These are phyloP conservation scores for Digitaria exilis DNA, from an alignment of 202 grass and related monocot species.

Conservation along the genomic window DNA sequence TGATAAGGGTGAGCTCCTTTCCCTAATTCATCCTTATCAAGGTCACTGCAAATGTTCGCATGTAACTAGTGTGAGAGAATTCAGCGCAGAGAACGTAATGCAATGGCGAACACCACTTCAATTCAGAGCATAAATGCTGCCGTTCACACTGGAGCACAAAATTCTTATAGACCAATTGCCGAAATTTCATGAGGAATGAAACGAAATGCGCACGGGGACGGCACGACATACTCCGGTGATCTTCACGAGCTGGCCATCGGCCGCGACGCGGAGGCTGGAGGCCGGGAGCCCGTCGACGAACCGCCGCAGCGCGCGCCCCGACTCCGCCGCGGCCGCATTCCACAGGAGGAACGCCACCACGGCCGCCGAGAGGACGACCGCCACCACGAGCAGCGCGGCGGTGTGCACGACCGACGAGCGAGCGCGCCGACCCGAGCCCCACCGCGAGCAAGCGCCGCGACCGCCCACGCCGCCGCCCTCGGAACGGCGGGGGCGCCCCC, in stretches of 20 bases:
- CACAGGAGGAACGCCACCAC: conserved; percentile 67
- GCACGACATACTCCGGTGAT: conserved; percentile 68
- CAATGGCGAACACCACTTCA: not conserved
- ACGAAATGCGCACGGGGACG: not conserved
- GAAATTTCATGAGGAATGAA: not conserved
- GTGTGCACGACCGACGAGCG: conserved; percentile 78
- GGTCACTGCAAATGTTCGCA: not conserved
- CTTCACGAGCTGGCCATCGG: conserved; percentile 90
- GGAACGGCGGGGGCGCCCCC: conserved; percentile 42
- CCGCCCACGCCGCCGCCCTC: conserved; percentile 45
- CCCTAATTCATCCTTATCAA: not conserved
- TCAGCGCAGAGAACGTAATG: not conserved
- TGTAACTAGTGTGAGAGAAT: not conserved
- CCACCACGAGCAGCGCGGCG: conserved; percentile 59
- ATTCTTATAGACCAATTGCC: not conserved
- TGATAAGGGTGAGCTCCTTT: not conserved
- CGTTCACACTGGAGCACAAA: not conserved
- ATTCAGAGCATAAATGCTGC: not conserved
- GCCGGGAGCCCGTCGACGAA: conserved; percentile 65
- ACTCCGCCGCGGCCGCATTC: conserved; percentile 66
- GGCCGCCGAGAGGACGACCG: conserved; percentile 56
- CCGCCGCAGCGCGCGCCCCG: conserved; percentile 49
- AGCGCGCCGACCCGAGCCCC: conserved; percentile 66
- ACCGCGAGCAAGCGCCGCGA: conserved; percentile 70
- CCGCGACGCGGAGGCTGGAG: conserved; percentile 66